These are phyloP conservation scores for Uncinocarpus reesii DNA, from an alignment of 2,329 filamentous ascomycete species.

Conservation along the genomic window DNA sequence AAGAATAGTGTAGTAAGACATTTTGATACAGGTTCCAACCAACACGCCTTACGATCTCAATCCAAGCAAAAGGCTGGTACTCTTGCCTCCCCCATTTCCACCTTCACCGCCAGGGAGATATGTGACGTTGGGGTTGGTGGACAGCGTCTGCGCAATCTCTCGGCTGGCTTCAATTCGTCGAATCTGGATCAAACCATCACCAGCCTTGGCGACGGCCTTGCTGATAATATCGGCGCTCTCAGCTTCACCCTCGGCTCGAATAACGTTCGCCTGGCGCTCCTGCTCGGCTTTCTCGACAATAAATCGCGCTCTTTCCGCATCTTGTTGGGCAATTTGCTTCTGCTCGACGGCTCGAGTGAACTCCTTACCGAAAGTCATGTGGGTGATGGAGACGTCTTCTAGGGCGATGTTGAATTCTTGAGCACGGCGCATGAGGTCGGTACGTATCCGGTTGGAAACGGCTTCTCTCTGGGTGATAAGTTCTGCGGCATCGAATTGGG, in stretches of 20 bases:
- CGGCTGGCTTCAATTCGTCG: conserved; percentile 92
- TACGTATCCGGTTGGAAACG: conserved; percentile 86
- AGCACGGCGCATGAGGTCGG: conserved; percentile 83
- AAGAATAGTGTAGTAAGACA: not conserved
- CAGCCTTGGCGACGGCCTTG: conserved; percentile 84
- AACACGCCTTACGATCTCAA: conserved; percentile 42
- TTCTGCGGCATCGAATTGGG: conserved; percentile 96
- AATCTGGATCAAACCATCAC: conserved; percentile 90
- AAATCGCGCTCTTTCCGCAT: conserved; percentile 92
- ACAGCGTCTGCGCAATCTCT: conserved; percentile 85
- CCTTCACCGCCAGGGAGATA: conserved; percentile 69
- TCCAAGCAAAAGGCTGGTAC: conserved; percentile 57
- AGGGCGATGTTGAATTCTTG: conserved; percentile 98
- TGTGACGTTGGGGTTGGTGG: conserved; percentile 86
- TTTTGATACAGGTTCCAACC: conserved; percentile 7
- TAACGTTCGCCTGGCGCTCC: conserved; percentile 96
- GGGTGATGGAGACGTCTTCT: conserved; percentile 97
- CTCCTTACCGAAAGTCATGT: conserved; percentile 99
- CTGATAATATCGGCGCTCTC: conserved; percentile 93
- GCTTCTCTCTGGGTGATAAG: conserved; percentile 98
- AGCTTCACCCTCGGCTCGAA: conserved; percentile 93
- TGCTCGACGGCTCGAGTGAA: conserved; percentile 98
- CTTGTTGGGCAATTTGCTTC: conserved; percentile 99
- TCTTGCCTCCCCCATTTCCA: conserved; percentile 49
- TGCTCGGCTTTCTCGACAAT: conserved; percentile 98